Conservation (phyloP, 2,329 filamentous ascomycete genomes). For the Remersonia thermophila region DNA sequence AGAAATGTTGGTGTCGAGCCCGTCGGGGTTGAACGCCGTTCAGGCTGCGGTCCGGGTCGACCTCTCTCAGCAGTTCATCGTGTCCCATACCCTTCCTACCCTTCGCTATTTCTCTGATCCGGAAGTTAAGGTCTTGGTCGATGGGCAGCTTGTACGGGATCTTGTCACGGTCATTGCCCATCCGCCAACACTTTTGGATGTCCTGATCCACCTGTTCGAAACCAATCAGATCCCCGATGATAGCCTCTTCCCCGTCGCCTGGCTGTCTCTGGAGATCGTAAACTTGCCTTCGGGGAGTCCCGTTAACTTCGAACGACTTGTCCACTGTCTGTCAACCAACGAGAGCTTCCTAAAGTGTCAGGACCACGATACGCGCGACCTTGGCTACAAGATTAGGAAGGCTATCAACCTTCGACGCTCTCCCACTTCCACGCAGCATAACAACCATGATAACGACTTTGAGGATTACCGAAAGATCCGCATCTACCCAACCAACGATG, state of each 20-base stretch:
- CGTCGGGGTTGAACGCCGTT: conserved; percentile 18
- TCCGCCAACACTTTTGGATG: conserved; percentile 43
- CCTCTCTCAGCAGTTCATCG: conserved; percentile 21
- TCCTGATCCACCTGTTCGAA: conserved; percentile 25
- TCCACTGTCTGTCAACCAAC: conserved; percentile 12
- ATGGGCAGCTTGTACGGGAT: conserved; percentile 36
- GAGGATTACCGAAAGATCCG: conserved; percentile 46
- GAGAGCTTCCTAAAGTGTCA: conserved; percentile 14
- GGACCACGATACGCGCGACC: conserved; percentile 17
- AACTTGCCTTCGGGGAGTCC: conserved; percentile 18
- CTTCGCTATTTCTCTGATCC: conserved; percentile 29
- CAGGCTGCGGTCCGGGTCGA: conserved; percentile 17
- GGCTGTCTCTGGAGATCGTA: conserved; percentile 38
- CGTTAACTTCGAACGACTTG: conserved; percentile 13
- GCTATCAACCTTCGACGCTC: conserved; percentile 22
- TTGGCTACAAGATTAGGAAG: conserved; percentile 27
- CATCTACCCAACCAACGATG: conserved; percentile 54
- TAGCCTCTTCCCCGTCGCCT: conserved; percentile 29
- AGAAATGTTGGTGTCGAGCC: conserved; percentile 19
- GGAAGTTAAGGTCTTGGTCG: conserved; percentile 33
- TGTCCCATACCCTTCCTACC: conserved; percentile 22
- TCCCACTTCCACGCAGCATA: not conserved
- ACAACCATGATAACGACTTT: conserved; percentile 62
- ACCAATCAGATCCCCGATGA: conserved; percentile 21
- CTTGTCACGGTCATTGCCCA: conserved; percentile 35